Evolutionary conservation across 805 yeast genomes (phyloP).

Genomic region (Nakazawaea sp.): DNA sequence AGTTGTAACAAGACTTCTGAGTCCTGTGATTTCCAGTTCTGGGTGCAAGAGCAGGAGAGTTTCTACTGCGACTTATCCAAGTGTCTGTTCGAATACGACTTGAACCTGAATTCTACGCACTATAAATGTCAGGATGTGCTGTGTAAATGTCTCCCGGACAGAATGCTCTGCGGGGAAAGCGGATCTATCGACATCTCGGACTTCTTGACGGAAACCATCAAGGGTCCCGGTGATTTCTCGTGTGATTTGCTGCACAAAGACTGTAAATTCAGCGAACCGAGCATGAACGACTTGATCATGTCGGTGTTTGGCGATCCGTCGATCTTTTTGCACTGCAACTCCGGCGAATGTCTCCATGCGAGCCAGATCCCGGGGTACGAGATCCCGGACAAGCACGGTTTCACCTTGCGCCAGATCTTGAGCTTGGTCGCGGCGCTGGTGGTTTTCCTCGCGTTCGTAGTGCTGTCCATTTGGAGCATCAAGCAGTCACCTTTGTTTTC

Average conservation of each 20-base stretch:
- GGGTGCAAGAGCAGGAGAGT: conserved; percentile 89
- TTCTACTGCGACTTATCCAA: conserved; percentile 77
- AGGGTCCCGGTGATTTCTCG: conserved; percentile 88
- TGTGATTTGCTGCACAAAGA: conserved; percentile 59
- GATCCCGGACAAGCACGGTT: conserved; percentile 45
- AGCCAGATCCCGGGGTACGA: conserved; percentile 91
- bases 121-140: conserved; percentile 71
- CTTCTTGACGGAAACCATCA: conserved; percentile 80
- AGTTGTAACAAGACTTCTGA: conserved; percentile 66
- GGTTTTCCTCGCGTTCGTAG: conserved; percentile 33
- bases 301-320: conserved; percentile 94
- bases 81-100: conserved; percentile 68
- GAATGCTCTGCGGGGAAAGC: conserved; percentile 88
- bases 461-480: conserved; percentile 39
- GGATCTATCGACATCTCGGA: conserved; percentile 95
- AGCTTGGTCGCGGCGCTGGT: conserved; percentile 35
- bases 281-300: conserved; percentile 87
- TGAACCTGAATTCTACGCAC: conserved; percentile 56
- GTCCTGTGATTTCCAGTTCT: conserved; percentile 85
- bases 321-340: conserved; percentile 70
- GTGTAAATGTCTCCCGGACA: conserved; percentile 89
- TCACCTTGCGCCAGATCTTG: conserved; percentile 39
- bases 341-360: conserved; percentile 90
- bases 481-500: conserved; percentile 58
- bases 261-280: conserved; percentile 88